Base-by-base conservation (phyloP, 345 rosid species). In the Punica granatum region DNA sequence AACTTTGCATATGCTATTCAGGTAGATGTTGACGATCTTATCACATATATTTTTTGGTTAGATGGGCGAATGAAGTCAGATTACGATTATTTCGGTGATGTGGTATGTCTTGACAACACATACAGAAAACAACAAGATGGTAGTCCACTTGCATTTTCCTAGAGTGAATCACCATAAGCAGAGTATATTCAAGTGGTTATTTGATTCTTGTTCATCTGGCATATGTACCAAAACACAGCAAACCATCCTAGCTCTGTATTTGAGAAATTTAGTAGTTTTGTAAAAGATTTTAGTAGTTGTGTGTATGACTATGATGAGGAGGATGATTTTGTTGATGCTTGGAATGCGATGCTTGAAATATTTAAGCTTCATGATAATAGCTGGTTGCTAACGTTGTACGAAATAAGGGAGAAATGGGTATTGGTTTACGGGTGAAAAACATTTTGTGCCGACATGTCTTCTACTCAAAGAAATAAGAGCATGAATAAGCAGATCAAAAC, bases 141-240 rank as follows among this genome's bases (percentile, higher is more conserved):
- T 54, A 54, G 60, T 7, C 60, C 60, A 54, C 15, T 54, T 59
- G 39, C 58, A 56, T 49, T 68, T 68, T 59, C 11, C 58, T 8
- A 51, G 71, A n/a, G 58, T 68, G 11, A 68, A 68, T 41, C 65
- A 68, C 30, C 71, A 68, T 68, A 58, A 33, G 33, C 44, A 59
- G 19, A 43, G 48, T 43, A 43, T 43, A 65, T 43, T 49, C 5
- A 43, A 43, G 48, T 43, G 48, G 5, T 43, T 43, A 5, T 43
- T 43, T 43, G 5, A 43, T 7, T 43, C 9, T 43, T 43, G 5
- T 43, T 8, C 48, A 43, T 43, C 8, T 43, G 48, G 48, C 48
- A 43, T 5, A 43, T 43, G 48, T 43, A 43, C 5, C 48, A 43
- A 43, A 43, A 43, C 5, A 5, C 48, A 43, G 48, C 48, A 43